Conservation (phyloP, 805 yeast genomes). For the Barnettozyma wickerhamii region DNA sequence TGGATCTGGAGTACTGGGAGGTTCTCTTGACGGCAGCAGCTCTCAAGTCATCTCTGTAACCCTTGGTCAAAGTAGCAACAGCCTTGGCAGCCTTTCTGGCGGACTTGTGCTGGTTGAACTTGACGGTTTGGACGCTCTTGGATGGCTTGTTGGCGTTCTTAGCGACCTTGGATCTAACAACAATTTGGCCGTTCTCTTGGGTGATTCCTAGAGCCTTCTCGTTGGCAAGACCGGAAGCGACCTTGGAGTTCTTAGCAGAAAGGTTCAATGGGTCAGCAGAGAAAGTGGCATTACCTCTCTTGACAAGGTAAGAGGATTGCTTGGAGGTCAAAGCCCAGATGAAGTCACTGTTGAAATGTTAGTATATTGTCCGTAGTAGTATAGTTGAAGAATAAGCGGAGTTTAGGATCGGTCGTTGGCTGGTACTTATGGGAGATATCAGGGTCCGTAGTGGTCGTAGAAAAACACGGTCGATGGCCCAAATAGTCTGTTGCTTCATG, state of each 20-base stretch:
- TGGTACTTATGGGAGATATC: no score
- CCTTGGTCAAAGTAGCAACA: constrained; percentile 38
- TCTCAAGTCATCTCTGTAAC: constrained; percentile 46
- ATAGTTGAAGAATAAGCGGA: neutral
- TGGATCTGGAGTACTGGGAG: constrained; percentile 38
- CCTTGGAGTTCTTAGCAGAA: constrained; percentile 41
- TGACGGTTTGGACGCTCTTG: constrained; percentile 32
- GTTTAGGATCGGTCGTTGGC: no score
- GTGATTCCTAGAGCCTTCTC: constrained; percentile 45
- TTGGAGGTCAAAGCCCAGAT: constrained; percentile 48
- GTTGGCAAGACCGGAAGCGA: constrained; percentile 45
- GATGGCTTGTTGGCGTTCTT: constrained; percentile 46
- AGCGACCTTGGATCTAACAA: constrained; percentile 38
- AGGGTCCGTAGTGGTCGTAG: no score
- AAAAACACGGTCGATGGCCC: no score
- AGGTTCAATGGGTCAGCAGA: constrained; percentile 49
- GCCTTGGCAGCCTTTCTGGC: constrained; percentile 41
- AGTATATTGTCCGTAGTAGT: constrained; percentile 10
- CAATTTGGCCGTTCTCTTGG: constrained; percentile 35
- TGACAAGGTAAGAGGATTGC: constrained; percentile 43
- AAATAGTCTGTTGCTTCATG: no score
- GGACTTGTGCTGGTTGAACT: constrained; percentile 40
- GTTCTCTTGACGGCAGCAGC: constrained; percentile 46
- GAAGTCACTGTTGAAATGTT: constrained; percentile 35
- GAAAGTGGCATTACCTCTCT: constrained; percentile 39